Conservation (phyloP, 176 grass and related monocot genomes). For the Pharus latifolius region DNA sequence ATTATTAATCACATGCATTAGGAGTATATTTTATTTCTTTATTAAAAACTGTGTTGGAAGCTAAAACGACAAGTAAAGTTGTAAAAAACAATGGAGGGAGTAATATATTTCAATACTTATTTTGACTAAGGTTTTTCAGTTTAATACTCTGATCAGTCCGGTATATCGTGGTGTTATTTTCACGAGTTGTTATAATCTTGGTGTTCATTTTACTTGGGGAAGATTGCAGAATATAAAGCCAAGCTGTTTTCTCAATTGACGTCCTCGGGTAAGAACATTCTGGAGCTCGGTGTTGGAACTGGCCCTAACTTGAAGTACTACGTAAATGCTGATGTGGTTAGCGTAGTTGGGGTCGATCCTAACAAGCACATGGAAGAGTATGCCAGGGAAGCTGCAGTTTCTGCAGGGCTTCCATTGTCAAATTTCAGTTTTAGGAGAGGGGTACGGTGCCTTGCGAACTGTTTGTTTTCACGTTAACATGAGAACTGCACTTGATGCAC, state of each 20-base stretch:
- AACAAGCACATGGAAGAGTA: conserved; percentile 87
- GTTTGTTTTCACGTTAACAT: background rate
- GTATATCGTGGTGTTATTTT: background rate
- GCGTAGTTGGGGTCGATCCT: conserved; percentile 67
- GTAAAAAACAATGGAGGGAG: too few relatives aligned
- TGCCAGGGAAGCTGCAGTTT: conserved; percentile 41
- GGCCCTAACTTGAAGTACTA: conserved; percentile 89
- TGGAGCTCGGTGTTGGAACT: conserved; percentile 74
- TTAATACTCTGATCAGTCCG: too few relatives aligned
- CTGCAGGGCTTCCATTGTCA: conserved; percentile 40
- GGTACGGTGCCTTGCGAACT: conserved; percentile 23
- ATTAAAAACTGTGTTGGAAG: too few relatives aligned
- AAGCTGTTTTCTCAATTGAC: conserved; percentile 59
- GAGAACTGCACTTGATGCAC: background rate
- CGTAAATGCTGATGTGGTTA: conserved; percentile 16
- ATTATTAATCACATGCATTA: too few relatives aligned
- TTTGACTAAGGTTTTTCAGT: too few relatives aligned
- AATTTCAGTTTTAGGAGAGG: conserved; percentile 69
- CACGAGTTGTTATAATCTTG: background rate
- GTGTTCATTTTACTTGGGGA: conserved; percentile 4
- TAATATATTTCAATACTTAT: too few relatives aligned
- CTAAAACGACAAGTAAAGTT: too few relatives aligned
- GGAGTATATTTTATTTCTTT: too few relatives aligned
- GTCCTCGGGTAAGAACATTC: conserved; percentile 27
- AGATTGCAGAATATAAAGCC: conserved; percentile 64